phyloP scores from a whole-genome alignment of 305 asterid species.

The Stenogyne calaminthoides region DNA sequence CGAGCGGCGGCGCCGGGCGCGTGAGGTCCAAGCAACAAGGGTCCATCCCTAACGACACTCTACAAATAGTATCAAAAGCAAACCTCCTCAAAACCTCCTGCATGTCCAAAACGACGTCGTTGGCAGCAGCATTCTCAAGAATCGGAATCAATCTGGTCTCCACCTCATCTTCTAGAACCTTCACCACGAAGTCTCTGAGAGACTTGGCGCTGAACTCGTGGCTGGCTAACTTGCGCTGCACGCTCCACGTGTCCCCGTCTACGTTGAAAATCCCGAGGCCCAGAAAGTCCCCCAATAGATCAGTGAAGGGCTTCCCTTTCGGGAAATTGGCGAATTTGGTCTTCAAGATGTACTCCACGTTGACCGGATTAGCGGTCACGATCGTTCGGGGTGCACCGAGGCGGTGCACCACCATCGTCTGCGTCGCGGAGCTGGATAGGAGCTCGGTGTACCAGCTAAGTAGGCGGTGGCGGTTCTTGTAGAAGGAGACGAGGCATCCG shows the following conservation, averaged over 20 bases:
- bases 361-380: constrained; percentile 65
- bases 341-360: constrained; percentile 66
- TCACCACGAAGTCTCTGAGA: constrained; percentile 43
- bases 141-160: constrained; percentile 45
- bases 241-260: constrained; percentile 69
- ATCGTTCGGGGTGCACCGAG: constrained; percentile 61
- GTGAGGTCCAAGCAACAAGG: constrained; percentile 51
- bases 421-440: constrained; percentile 42
- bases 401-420: constrained; percentile 63
- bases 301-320: constrained; percentile 68
- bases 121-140: constrained; percentile 35
- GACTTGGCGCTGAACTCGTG: constrained; percentile 61
- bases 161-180: constrained; percentile 51
- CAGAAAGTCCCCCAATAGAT: constrained; percentile 66
- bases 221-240: constrained; percentile 67
- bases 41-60: constrained; percentile 59
- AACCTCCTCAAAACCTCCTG: constrained; percentile 67
- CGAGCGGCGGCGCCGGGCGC: constrained; percentile 38
- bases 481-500: constrained; percentile 56
- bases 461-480: constrained; percentile 59
- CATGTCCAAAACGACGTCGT: constrained; percentile 45
- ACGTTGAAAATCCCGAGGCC: constrained; percentile 75
- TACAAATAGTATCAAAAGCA: constrained; percentile 61
- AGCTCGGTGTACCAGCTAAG: constrained; percentile 71
- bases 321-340: constrained; percentile 67